phyloP scores from a whole-genome alignment of 2,329 filamentous ascomycete genomes.

The Alternaria panax region DNA sequence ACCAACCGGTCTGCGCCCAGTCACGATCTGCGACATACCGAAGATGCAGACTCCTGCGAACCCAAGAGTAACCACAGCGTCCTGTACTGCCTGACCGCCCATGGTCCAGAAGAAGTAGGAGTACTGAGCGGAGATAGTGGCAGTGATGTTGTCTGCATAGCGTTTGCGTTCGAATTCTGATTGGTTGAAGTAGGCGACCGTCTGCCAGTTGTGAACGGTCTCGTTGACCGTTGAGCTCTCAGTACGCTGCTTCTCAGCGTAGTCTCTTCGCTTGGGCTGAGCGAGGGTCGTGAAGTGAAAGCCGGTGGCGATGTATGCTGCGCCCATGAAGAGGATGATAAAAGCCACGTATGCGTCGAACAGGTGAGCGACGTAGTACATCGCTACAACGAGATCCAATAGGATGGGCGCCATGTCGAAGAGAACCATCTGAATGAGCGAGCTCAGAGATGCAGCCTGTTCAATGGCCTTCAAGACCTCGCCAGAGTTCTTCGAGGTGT shows the following conservation, averaged over 20 bases:
- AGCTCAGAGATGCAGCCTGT: slow-evolving; percentile 67
- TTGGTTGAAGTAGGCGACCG: slow-evolving; percentile 66
- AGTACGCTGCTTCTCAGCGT: slow-evolving; percentile 55
- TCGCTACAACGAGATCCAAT: slow-evolving; percentile 67
- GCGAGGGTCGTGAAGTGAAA: slow-evolving; percentile 54
- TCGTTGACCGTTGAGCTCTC: slow-evolving; percentile 65
- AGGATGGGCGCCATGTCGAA: slow-evolving; percentile 71
- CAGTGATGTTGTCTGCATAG: slow-evolving; percentile 54
- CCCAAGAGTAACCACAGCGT: slow-evolving; percentile 58
- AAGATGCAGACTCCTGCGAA: slow-evolving; percentile 60
- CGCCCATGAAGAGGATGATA: slow-evolving; percentile 48
- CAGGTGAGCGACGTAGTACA: slow-evolving; percentile 66
- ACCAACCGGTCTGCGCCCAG: slow-evolving; percentile 61
- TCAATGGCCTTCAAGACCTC: slow-evolving; percentile 70
- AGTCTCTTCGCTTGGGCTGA: slow-evolving; percentile 52
- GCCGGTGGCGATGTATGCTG: slow-evolving; percentile 62
- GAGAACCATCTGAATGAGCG: slow-evolving; percentile 65
- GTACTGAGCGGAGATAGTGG: slow-evolving; percentile 47
- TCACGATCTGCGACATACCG: slow-evolving; percentile 62
- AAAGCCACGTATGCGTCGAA: slow-evolving; percentile 64
- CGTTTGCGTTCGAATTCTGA: slow-evolving; percentile 65
- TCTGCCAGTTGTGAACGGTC: slow-evolving; percentile 66
- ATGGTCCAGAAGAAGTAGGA: slow-evolving; percentile 42
- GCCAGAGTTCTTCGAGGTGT: slow-evolving; percentile 69
- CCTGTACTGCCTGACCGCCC: slow-evolving; percentile 52